Evolutionary conservation across 495 filamentous ascomycete species (phyloP), one percentile per base, ranked within the genome.

Genomic region (Aspergillus leporis): DNA sequence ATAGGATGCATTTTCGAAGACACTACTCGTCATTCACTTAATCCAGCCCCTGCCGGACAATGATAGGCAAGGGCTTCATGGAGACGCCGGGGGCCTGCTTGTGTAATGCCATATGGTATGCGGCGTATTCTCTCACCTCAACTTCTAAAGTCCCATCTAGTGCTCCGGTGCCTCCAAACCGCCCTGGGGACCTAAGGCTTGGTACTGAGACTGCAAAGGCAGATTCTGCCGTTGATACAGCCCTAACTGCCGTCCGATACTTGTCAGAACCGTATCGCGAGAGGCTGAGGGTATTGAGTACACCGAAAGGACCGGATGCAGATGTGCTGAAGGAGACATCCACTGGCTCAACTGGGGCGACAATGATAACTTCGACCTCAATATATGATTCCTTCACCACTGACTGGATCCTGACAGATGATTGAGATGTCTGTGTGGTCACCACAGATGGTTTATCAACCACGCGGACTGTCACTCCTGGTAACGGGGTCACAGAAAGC

Each of bases 361-460:
- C 16, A n/a, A 50, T 50, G 3, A 50, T 23, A 21, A 50, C 7
- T 4, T 25, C 47, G 23, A 50, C 47, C 47, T 50, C 47, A 28
- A 50, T 25, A n/a, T 50, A 50, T 30, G 19, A 28, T n/a, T 50
- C 47, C 47, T 50, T 50, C 19, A 30, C 47, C 1, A 50, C 23
- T 9, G 47, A 16, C 23, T 50, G 47, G 10, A 50, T 5, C 12
- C 28, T 50, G 22, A 50, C 19, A 0, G 47, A 50, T 16, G 47
- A 3, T 30, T 19, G 21, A 6, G 47, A 50, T 30, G 21, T 25
- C 23, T 50, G 47, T 4, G 47, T 50, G 47, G 28, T 28, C 10
- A 50, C 23, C 47, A 50, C 47, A 16, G 22, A 12, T 30, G 47
- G 47, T 30, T 50, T 50, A 28, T 50, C 47, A 50, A 50, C 47